These are phyloP conservation scores for Candida lessepsii DNA, from an alignment of 805 yeast species.

Conservation along the genomic window DNA sequence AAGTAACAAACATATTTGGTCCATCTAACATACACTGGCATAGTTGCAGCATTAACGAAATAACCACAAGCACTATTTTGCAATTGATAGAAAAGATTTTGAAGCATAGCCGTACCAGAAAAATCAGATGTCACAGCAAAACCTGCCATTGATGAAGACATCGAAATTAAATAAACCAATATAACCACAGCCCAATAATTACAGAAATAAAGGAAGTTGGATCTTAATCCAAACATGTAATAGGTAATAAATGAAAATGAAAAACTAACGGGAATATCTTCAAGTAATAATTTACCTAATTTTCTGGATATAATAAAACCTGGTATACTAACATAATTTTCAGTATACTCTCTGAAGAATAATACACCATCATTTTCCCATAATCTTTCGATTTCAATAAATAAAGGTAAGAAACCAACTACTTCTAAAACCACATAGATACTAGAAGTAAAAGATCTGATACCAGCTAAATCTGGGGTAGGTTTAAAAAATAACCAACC, in stretches of 20 bases:
- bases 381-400: constrained; percentile 38
- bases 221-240: constrained; percentile 73
- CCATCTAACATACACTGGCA: constrained; percentile 90
- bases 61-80: constrained; percentile 81
- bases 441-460: constrained; percentile 51
- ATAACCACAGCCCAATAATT: constrained; percentile 59
- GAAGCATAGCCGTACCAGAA: constrained; percentile 57
- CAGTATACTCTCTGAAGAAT: constrained; percentile 61
- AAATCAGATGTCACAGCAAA: constrained; percentile 62
- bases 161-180: constrained; percentile 54
- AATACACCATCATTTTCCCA: constrained; percentile 38
- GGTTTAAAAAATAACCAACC: constrained; percentile 82
- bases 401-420: constrained; percentile 40
- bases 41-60: constrained; percentile 65
- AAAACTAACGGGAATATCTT: constrained; percentile 64
- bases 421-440: constrained; percentile 39
- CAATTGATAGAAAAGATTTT: constrained; percentile 63
- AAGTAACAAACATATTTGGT: constrained; percentile 70
- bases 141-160: constrained; percentile 51
- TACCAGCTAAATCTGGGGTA: constrained; percentile 56
- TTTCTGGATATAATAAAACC: constrained; percentile 71
- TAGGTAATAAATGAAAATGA: constrained; percentile 62
- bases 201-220: constrained; percentile 48
- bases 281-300: constrained; percentile 61
- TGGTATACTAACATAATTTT: constrained; percentile 59